Evolutionary conservation across 192 early-diverging fungal species (phyloP).

Genomic region (Funneliformis mosseae): DNA sequence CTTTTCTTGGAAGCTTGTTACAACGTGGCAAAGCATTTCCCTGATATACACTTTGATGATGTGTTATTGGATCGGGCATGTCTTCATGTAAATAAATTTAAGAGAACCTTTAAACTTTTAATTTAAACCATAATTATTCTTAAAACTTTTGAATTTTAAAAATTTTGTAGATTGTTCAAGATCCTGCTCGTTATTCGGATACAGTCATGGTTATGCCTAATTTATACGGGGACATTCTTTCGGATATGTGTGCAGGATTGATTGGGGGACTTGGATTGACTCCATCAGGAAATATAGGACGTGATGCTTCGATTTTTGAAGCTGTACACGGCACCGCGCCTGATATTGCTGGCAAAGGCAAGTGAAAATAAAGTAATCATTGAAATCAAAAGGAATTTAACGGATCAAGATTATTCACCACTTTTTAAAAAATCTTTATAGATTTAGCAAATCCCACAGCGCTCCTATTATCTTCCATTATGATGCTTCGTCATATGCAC

Average conservation of each 20-base stretch:
- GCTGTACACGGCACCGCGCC: constrained; percentile 94
- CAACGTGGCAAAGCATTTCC: constrained; percentile 90
- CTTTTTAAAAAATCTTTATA: constrained; percentile 1
- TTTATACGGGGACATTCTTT: constrained; percentile 98
- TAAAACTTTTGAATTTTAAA: background rate
- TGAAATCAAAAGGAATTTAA: background rate
- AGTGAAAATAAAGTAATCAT: background rate
- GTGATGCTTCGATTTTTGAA: constrained; percentile 98
- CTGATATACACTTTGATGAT: constrained; percentile 89
- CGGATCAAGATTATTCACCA: background rate
- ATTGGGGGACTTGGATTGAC: constrained; percentile 98
- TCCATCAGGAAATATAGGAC: constrained; percentile 98
- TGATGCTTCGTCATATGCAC: constrained; percentile 98
- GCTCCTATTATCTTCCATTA: constrained; percentile 89
- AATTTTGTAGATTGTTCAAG: constrained; percentile 80
- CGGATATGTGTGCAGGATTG: constrained; percentile 95
- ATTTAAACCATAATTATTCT: too few relatives aligned
- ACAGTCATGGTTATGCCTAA: constrained; percentile 99
- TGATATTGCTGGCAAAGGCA: constrained; percentile 92
- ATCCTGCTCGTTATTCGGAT: constrained; percentile 84
- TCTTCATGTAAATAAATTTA: constrained; percentile 51
- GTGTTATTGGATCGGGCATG: constrained; percentile 94
- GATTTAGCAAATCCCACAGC: constrained; percentile 96
- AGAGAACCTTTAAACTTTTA: too few relatives aligned
- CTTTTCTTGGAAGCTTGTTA: constrained; percentile 93